phyloP scores from a whole-genome alignment of 108 stramenopile species.

The Skeletonema marinoi region DNA sequence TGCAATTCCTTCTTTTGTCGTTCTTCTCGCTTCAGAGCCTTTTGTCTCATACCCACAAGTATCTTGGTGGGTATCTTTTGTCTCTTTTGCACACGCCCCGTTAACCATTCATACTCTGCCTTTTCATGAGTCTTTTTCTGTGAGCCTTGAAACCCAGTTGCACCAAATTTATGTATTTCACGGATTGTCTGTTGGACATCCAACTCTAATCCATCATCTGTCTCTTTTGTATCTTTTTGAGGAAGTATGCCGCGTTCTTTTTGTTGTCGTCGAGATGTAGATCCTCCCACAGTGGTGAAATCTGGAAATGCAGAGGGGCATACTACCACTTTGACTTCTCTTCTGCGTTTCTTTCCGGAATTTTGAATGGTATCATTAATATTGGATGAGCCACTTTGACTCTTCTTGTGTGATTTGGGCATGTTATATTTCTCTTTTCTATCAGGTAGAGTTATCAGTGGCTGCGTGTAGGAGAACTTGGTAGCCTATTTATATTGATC shows the following conservation, averaged over 20 bases:
- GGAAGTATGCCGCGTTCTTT: constrained; percentile 12
- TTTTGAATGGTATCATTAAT: background rate
- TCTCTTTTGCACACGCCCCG: constrained; percentile 69
- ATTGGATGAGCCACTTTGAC: too few species aligned
- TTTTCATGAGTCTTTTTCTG: constrained; percentile 68
- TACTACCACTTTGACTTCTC: constrained; percentile 54
- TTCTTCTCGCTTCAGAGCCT: constrained; percentile 68
- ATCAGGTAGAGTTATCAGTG: too few species aligned
- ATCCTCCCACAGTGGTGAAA: constrained; percentile 51
- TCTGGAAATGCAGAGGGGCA: constrained; percentile 73
- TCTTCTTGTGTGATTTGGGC: too few species aligned
- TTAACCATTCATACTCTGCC: constrained; percentile 70
- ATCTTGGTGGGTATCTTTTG: constrained; percentile 75
- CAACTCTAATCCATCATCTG: constrained; percentile 7
- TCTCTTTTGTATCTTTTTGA: constrained; percentile 6
- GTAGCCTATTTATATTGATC: too few species aligned
- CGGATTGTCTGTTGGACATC: constrained; percentile 75
- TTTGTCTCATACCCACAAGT: constrained; percentile 68
- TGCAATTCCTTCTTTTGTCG: constrained; percentile 57
- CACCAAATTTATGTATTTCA: constrained; percentile 75
- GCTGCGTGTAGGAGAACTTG: too few species aligned
- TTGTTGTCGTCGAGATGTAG: constrained; percentile 21
- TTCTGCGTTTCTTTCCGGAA: constrained; percentile 25
- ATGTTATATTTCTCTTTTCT: too few species aligned
- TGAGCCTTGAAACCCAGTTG: constrained; percentile 70